Percentiles rank a stretch among this genome's conserved stretches.
phyloP scores from a whole-genome alignment of 2,329 filamentous ascomycete species.

The Nemania sp. region DNA sequence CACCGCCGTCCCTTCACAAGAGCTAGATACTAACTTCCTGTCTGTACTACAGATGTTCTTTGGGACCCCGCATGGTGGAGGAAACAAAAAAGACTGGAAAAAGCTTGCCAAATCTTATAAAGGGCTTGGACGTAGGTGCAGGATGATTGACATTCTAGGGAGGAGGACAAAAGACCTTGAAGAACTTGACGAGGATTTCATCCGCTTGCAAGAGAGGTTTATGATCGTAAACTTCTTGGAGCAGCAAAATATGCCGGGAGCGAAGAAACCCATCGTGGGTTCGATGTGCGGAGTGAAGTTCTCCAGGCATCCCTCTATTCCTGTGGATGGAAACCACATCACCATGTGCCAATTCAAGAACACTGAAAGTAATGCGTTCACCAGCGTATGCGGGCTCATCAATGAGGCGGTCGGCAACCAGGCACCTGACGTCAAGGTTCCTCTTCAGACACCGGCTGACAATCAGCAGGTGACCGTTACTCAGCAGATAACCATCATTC shows the following conservation, averaged over 20 bases:
- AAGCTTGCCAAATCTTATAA: neutral
- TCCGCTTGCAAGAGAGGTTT: neutral
- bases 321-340: neutral
- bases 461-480: neutral
- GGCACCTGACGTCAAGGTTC: neutral
- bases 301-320: neutral
- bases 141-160: neutral
- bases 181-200: neutral
- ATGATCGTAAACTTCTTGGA: slow-evolving; percentile 1
- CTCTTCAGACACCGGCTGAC: neutral
- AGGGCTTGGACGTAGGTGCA: neutral
- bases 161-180: neutral
- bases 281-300: neutral
- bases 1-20: neutral
- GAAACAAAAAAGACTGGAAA: neutral
- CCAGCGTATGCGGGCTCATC: neutral
- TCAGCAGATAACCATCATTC: neutral
- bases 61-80: neutral
- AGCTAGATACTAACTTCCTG: neutral
- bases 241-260: neutral
- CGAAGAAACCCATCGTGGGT: neutral
- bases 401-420: neutral
- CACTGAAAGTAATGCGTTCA: neutral
- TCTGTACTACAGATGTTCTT: slow-evolving; percentile 6
- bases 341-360: slow-evolving; percentile 1